These are phyloP conservation scores for Boletus reticuloceps DNA, from an alignment of 768 basidiomycete species.

Conservation along the genomic window DNA sequence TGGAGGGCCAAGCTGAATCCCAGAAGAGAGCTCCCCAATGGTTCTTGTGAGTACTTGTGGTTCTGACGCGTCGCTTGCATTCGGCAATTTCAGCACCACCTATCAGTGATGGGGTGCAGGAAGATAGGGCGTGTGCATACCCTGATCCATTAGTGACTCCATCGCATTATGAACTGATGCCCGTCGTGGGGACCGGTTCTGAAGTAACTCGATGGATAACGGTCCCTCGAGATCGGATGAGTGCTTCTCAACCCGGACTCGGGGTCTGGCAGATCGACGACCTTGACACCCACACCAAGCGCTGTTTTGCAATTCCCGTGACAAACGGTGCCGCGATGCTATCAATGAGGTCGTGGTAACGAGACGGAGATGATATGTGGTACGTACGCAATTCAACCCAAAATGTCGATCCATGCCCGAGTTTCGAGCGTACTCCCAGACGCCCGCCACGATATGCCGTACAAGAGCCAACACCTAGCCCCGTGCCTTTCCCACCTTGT, in stretches of 20 bases:
- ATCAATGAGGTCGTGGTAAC: constrained; percentile 10
- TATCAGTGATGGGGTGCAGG: background rate
- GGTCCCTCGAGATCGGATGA: constrained; percentile 24
- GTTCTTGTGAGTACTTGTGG: constrained; percentile 40
- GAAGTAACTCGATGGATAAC: constrained; percentile 25
- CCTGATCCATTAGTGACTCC: constrained; percentile 68
- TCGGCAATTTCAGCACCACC: constrained; percentile 52
- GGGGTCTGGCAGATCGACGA: constrained; percentile 32
- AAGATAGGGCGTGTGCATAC: constrained; percentile 23
- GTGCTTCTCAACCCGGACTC: constrained; percentile 20
- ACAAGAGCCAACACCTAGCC: constrained; percentile 73
- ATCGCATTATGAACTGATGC: constrained; percentile 40
- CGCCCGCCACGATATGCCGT: constrained; percentile 79
- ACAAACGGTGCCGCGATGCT: constrained; percentile 2
- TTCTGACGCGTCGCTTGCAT: constrained; percentile 30
- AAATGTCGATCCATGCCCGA: constrained; percentile 76
- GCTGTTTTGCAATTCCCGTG: constrained; percentile 31
- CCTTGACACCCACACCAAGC: constrained; percentile 66
- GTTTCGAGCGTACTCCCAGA: constrained; percentile 63
- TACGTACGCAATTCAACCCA: constrained; percentile 76
- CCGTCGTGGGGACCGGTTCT: constrained; percentile 8
- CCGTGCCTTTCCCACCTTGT: constrained; percentile 74
- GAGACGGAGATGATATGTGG: constrained; percentile 10
- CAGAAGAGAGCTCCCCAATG: constrained; percentile 41
- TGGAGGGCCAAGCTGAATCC: constrained; percentile 30